phyloP scores from a whole-genome alignment of 2,329 filamentous ascomycete species.

The Mycosphaerelloides madeirae region DNA sequence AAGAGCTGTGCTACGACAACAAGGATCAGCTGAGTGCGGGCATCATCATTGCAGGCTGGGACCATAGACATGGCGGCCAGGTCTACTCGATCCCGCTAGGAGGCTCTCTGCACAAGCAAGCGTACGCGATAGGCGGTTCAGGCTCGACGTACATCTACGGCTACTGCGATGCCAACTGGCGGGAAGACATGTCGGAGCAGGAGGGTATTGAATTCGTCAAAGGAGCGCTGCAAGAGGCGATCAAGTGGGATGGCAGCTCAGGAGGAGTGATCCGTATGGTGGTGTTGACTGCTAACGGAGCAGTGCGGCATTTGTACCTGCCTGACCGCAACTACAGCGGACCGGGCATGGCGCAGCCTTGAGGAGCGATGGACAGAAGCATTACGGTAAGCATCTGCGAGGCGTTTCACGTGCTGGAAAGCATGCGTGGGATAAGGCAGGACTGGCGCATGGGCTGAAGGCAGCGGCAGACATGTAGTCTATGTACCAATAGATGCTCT shows the following conservation, averaged over 20 bases:
- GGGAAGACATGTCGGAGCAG: constrained; percentile 85
- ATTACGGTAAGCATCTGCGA: background rate
- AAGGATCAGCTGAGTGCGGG: constrained; percentile 91
- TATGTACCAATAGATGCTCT: constrained; percentile 7
- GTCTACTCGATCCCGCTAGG: constrained; percentile 97
- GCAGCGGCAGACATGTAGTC: background rate
- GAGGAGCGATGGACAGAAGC: constrained; percentile 1
- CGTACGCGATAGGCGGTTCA: constrained; percentile 92
- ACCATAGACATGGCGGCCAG: constrained; percentile 89
- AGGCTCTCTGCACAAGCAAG: constrained; percentile 93
- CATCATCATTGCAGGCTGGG: constrained; percentile 98
- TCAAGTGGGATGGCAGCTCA: constrained; percentile 99
- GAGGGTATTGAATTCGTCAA: constrained; percentile 93
- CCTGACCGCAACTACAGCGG: constrained; percentile 85
- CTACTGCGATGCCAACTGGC: constrained; percentile 96
- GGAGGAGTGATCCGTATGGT: constrained; percentile 98
- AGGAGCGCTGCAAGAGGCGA: constrained; percentile 82
- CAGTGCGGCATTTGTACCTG: constrained; percentile 89
- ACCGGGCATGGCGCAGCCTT: constrained; percentile 51
- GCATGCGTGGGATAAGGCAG: background rate
- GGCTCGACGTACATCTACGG: constrained; percentile 99
- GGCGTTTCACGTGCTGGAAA: constrained; percentile 1
- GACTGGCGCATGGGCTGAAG: background rate
- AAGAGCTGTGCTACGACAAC: constrained; percentile 96
- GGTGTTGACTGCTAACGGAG: constrained; percentile 83